phyloP scores from a whole-genome alignment of 768 basidiomycete genomes.

The Naganishia friedmannii region DNA sequence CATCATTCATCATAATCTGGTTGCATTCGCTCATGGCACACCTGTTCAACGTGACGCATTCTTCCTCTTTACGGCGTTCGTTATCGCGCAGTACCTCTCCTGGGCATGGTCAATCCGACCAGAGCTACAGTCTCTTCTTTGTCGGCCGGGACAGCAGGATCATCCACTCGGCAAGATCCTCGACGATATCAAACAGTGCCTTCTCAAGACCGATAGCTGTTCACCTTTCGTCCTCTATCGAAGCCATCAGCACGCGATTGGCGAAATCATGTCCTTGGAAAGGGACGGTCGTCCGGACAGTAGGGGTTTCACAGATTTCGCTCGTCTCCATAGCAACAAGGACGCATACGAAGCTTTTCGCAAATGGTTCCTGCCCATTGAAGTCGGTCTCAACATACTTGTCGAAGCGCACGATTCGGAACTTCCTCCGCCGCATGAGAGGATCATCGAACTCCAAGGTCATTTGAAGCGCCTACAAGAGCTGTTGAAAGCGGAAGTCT shows the following conservation, averaged over 20 bases:
- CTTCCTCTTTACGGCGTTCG: neutral
- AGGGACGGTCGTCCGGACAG: neutral
- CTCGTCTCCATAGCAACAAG: neutral
- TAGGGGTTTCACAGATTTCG: neutral
- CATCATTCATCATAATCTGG: neutral
- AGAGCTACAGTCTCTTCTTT: too few species aligned
- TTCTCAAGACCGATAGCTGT: neutral
- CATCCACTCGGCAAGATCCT: neutral
- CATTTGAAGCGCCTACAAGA: neutral
- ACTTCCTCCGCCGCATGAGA: neutral
- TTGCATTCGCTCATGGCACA: neutral
- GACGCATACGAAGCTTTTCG: neutral
- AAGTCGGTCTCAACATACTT: neutral
- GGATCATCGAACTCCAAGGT: neutral
- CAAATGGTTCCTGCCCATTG: neutral
- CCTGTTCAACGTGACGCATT: neutral
- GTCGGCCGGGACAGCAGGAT: neutral
- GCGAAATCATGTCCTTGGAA: neutral
- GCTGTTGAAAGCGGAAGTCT: neutral
- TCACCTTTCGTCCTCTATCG: neutral
- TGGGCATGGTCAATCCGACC: neutral
- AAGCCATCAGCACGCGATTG: neutral
- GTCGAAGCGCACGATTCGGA: neutral
- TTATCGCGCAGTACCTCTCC: neutral
- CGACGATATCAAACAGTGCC: neutral